Evolutionary conservation across 2,329 filamentous ascomycete species (phyloP).

Genomic region (Aspergillus puulaauensis): DNA sequence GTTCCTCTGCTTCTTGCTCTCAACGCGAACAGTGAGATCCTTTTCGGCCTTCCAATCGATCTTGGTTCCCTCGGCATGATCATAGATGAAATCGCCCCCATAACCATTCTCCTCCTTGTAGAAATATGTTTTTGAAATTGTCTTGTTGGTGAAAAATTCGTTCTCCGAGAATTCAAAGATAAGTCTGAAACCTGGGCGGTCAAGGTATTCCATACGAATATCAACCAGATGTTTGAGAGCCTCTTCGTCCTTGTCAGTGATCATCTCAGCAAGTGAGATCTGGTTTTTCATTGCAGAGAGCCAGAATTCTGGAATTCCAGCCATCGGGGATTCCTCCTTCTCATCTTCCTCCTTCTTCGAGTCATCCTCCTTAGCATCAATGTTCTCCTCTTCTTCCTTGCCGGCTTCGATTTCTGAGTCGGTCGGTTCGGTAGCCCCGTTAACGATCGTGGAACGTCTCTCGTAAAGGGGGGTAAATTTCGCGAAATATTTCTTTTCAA

Average conservation of each 20-base stretch:
- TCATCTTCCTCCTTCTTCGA: slow-evolving; percentile 47
- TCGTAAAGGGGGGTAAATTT: slow-evolving; percentile 98
- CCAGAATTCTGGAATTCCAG: slow-evolving; percentile 98
- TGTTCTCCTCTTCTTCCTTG: slow-evolving; percentile 71
- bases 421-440: slow-evolving; percentile 80
- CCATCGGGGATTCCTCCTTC: slow-evolving; percentile 49
- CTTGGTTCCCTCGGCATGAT: slow-evolving; percentile 96
- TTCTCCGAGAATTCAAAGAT: slow-evolving; percentile 97
- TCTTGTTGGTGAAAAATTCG: slow-evolving; percentile 97
- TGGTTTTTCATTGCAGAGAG: slow-evolving; percentile 99
- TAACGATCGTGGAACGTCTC: slow-evolving; percentile 90
- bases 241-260: slow-evolving; percentile 94
- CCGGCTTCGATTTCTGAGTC: slow-evolving; percentile 84
- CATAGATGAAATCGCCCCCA: slow-evolving; percentile 98
- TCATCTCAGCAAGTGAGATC: slow-evolving; percentile 94
- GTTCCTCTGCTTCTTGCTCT: slow-evolving; percentile 99
- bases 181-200: slow-evolving; percentile 95
- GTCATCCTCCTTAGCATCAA: slow-evolving; percentile 60
- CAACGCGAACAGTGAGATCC: slow-evolving; percentile 88
- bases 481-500: slow-evolving; percentile 99
- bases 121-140: slow-evolving; percentile 95
- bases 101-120: slow-evolving; percentile 99
- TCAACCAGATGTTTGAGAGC: slow-evolving; percentile 87
- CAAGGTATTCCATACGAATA: slow-evolving; percentile 98
- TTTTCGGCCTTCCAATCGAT: slow-evolving; percentile 94